phyloP scores from a whole-genome alignment of 2,329 filamentous ascomycete genomes.

The Trichoderma pleuroti region DNA sequence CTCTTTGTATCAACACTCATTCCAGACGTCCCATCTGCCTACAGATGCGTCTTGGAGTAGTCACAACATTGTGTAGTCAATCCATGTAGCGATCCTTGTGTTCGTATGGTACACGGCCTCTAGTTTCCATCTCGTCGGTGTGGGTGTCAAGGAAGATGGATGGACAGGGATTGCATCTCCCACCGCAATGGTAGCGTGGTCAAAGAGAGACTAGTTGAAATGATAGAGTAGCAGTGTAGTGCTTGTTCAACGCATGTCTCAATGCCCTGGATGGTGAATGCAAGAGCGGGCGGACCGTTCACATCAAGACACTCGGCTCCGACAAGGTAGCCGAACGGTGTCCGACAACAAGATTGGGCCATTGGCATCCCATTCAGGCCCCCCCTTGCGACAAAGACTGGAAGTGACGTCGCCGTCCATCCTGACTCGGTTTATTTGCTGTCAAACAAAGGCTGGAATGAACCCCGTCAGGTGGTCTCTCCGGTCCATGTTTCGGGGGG shows the following conservation, averaged over 20 bases:
- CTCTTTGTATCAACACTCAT: background rate
- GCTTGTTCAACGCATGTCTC: background rate
- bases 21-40: background rate
- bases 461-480: background rate
- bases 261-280: background rate
- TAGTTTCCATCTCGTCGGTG: background rate
- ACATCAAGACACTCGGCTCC: background rate
- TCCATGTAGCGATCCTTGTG: background rate
- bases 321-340: background rate
- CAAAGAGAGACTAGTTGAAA: background rate
- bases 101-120: background rate
- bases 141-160: background rate
- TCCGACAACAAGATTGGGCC: background rate
- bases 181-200: background rate
- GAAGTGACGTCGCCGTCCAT: background rate
- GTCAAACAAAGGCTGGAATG: constrained; percentile 9
- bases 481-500: background rate
- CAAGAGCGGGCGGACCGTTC: background rate
- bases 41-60: background rate
- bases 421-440: background rate
- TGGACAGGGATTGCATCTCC: background rate
- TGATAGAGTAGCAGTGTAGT: background rate
- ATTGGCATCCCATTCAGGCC: background rate
- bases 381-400: background rate
- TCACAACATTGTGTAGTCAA: background rate